Base-by-base conservation (phyloP, 2,329 filamentous ascomycete genomes). In the Beauveria brongniartii region DNA sequence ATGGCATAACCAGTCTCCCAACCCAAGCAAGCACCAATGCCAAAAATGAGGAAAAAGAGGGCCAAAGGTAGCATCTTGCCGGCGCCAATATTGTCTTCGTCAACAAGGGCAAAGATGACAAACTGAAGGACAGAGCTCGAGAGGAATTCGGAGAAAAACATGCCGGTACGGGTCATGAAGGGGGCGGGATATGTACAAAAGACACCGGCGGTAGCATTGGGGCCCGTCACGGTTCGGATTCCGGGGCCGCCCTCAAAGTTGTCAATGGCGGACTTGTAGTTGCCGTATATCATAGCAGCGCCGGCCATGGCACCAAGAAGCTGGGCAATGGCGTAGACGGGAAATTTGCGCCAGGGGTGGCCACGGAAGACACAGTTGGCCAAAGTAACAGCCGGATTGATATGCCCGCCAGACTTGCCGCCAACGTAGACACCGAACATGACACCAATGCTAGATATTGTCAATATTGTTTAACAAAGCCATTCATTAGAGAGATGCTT, bases 1-100 rank as follows among this genome's bases (percentile, higher is more conserved):
- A 90, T 89, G 18, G 87, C 88, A 72, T 89, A 91, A 43, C 88
- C 87, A 1, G 88, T 91, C 71, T 91, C 83, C 86, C 86, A 90
- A 7, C 88, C 88, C 67, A 89, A 90, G 69, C 85, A 88, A 37
- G 85, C 84, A 20, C 87, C 87, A 24, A 91, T 84, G 8, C 87
- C 88, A 68, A 90, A 90, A 64, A 91, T 85, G 53, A 90, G 75
- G 72, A 90, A 90, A 73, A 90, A 88, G 6, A 90, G 73, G 8
- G 77, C 82, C 1, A 91, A 73, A 0, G 87, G 85, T 61, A 82
- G 78, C 59, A 75, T 62, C 1, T 78, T 75, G 0, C 83, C 83
- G 1, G 84, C 83, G 3, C 83, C 84, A 16, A 80, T 76, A 66
- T 83, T 83, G 46, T 72, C 72, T 53, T 75, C 75, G 64, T 87